Conservation (phyloP, 106 monocot genomes). For the Xerophyta viscosa region DNA sequence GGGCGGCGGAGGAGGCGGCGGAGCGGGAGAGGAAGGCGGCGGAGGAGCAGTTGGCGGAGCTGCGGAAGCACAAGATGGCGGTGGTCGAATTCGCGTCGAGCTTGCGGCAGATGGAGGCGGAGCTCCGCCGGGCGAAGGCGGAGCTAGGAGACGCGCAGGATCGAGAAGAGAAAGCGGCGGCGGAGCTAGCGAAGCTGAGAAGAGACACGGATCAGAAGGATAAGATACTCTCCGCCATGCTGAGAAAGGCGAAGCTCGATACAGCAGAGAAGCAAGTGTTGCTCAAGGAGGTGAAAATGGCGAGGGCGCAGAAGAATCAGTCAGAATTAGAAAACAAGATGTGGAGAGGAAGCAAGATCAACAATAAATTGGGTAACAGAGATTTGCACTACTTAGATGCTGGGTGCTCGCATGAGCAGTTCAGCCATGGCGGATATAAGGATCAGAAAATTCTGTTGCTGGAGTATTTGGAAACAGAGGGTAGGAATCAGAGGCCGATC, state of each 20-base stretch:
- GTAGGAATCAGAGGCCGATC: slow-evolving; percentile 19
- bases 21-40: too few relatives aligned
- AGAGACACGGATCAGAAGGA: slow-evolving; percentile 77
- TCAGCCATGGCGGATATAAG: too few relatives aligned
- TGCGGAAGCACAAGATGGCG: slow-evolving; percentile 53
- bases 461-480: slow-evolving; percentile 52
- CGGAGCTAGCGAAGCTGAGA: slow-evolving; percentile 28
- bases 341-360: slow-evolving; percentile 42
- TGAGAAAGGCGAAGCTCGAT: slow-evolving; percentile 79
- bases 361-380: slow-evolving; percentile 19
- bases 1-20: slow-evolving; percentile 44
- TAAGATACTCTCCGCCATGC: slow-evolving; percentile 75
- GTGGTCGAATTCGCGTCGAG: slow-evolving; percentile 49
- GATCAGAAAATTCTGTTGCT: slow-evolving; percentile 23
- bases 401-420: slow-evolving; percentile 24
- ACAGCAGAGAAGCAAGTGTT: slow-evolving; percentile 48
- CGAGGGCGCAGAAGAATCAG: slow-evolving; percentile 67
- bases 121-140: slow-evolving; percentile 30
- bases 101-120: slow-evolving; percentile 45
- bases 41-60: slow-evolving; percentile 34
- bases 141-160: slow-evolving; percentile 41
- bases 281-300: slow-evolving; percentile 57
- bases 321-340: slow-evolving; percentile 63
- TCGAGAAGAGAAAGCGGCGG: slow-evolving; percentile 35
- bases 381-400: slow-evolving; percentile 4